Conservation (phyloP, 2,329 filamentous ascomycete species). For the Curvularia sp. region DNA sequence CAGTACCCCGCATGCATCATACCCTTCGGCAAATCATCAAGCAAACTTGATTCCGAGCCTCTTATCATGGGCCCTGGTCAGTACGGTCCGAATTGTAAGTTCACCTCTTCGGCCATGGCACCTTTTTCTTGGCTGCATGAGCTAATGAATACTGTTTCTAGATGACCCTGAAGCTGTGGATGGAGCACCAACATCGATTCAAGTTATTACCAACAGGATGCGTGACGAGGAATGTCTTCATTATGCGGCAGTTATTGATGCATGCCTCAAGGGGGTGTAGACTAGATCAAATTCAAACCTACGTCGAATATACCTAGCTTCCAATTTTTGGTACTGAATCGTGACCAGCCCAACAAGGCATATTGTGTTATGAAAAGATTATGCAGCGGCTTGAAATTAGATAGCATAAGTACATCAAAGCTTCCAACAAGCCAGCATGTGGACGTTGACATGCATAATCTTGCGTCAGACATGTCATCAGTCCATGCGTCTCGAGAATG, state of each 20-base stretch:
- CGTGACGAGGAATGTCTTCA: conserved; percentile 16
- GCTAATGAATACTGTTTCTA: conserved; percentile 1
- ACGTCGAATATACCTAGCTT: not conserved
- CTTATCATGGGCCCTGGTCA: conserved; percentile 8
- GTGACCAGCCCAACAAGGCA: not conserved
- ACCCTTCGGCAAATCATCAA: conserved; percentile 10
- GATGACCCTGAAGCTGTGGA: conserved; percentile 2
- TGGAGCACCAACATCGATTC: conserved; percentile 6
- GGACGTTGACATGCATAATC: not conserved
- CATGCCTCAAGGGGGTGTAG: conserved; percentile 1
- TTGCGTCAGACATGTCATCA: not conserved
- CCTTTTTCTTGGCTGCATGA: not conserved
- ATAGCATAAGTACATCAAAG: not conserved
- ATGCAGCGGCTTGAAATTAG: not conserved
- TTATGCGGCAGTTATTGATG: conserved; percentile 3
- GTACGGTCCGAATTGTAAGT: conserved; percentile 9
- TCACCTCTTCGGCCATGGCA: not conserved
- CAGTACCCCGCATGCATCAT: conserved; percentile 15
- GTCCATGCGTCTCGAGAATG: not conserved
- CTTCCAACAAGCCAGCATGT: not conserved
- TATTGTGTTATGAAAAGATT: not conserved
- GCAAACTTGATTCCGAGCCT: conserved; percentile 7
- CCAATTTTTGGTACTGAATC: not conserved
- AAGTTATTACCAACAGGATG: conserved; percentile 12
- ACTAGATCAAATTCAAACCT: not conserved